Percentiles rank a stretch among this genome's conserved stretches.
phyloP scores from a whole-genome alignment of 306 rosid species.

The Ochetophila trinervis region DNA sequence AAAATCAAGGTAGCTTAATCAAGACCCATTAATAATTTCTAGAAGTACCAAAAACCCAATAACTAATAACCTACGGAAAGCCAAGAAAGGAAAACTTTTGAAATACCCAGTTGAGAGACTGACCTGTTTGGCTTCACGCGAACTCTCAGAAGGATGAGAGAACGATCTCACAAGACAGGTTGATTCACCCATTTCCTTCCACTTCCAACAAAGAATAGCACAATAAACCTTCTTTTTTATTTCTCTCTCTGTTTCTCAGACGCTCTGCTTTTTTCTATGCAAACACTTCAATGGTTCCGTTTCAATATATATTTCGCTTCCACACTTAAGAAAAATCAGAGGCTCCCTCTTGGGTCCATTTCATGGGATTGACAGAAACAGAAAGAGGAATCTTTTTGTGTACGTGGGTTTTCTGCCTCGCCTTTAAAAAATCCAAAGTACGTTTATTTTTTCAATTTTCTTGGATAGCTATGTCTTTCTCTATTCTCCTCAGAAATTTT shows the following conservation, averaged over 20 bases:
- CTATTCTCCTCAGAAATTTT: neutral
- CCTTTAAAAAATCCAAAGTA: neutral
- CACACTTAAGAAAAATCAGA: conserved; percentile 20
- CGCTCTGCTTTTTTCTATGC: neutral
- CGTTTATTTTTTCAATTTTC: neutral
- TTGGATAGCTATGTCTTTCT: neutral
- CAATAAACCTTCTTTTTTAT: conserved; percentile 5
- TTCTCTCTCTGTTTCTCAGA: neutral
- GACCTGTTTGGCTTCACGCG: conserved; percentile 50
- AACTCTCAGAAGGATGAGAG: conserved; percentile 48
- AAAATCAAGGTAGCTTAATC: neutral
- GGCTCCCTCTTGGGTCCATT: conserved; percentile 28
- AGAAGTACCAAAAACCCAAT: conserved; percentile 1
- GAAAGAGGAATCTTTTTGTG: neutral
- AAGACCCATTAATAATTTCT: conserved; percentile 15
- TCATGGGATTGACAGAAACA: neutral
- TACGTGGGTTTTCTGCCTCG: conserved; percentile 6
- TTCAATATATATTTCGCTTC: conserved; percentile 2
- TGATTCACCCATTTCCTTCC: conserved; percentile 49
- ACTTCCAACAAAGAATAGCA: neutral
- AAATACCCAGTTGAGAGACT: conserved; percentile 1
- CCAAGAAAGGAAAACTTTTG: conserved; percentile 2
- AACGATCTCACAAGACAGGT: conserved; percentile 58
- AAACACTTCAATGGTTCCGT: neutral
- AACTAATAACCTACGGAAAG: conserved; percentile 11